Base-by-base conservation (phyloP, 179 eudicot species). In the Gypsophila paniculata region DNA sequence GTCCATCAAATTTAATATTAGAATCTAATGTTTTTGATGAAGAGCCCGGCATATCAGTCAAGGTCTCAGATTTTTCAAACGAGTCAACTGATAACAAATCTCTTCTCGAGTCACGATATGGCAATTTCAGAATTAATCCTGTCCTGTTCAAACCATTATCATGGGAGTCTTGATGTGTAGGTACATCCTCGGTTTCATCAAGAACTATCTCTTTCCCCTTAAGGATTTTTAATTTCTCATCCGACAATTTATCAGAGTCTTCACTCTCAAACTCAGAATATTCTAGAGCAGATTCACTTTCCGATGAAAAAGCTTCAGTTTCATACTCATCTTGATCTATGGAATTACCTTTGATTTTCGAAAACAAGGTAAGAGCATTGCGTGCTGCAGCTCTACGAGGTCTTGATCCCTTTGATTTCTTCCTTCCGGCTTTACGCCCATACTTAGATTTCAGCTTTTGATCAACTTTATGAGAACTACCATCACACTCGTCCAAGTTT, bases 301-400 rank as follows among this genome's bases (percentile, higher is more conserved):
- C 98, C 65, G 91, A 93, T 58, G 82, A 80, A 67, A 85, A 83
- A 55, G 69, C 78, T 68, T 77, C 85, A 22, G 80, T 77, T 61
- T 74, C 80, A 44, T 85, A 84, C 61, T 78, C 91, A 44, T 83
- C 89, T 79, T 81, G 85, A 72, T 85, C 93, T 62, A 80, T 70
- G 29, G 86, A 77, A 59, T 73, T 69, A 48, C 97, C 96, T 38
- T 81, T 91, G 71, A 91, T 84, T 82, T 82, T 84, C 15, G 96
- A 92, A 86, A 92, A 89, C 70, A 90, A 81, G 70, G 82, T 85
- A 74, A 88, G 90, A 67, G 98, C 98, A 80, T 93, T 91, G 46
- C 96, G 89, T 54, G 98, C 98, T 78, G 98, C 98, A 75, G 89
- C 90, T 81, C 98, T 86, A 74, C 72, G 89, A 49, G 98, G 98